Percentiles rank a stretch among this genome's conserved stretches.
phyloP scores from a whole-genome alignment of 2,329 filamentous ascomycete species.

The Ceratocystis variospora region DNA sequence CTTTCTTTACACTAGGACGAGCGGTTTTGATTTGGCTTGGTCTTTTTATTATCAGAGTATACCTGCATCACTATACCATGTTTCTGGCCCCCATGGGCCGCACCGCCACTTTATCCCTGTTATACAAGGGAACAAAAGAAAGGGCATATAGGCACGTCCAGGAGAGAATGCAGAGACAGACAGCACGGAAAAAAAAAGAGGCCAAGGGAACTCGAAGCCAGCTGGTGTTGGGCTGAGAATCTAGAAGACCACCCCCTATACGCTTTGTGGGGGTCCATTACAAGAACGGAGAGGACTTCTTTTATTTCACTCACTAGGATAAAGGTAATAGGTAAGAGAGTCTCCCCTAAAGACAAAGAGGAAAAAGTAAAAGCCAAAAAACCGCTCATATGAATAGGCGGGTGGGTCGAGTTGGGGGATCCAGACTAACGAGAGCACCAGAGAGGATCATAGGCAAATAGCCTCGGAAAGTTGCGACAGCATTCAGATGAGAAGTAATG shows the following conservation, averaged over 20 bases:
- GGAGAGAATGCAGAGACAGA: background rate
- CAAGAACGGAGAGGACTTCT: background rate
- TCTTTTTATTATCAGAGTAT: background rate
- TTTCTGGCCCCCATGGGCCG: background rate
- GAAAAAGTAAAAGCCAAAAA: background rate
- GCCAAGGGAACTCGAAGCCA: background rate
- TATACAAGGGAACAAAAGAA: background rate
- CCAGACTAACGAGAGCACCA: background rate
- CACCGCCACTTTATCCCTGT: constrained; percentile 5
- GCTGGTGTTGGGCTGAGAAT: background rate
- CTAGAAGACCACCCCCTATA: background rate
- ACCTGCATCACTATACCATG: background rate
- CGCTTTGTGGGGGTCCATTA: background rate
- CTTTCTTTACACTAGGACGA: background rate
- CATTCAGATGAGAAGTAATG: background rate
- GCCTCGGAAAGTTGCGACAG: no score
- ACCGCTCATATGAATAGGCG: background rate
- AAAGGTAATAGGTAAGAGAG: background rate
- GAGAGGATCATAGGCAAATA: background rate
- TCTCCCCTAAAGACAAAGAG: background rate
- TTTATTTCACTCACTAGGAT: background rate
- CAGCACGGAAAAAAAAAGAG: no score
- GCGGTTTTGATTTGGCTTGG: background rate
- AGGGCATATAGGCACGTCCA: background rate
- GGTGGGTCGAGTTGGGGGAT: background rate